Conservation (phyloP, 2,329 filamentous ascomycete genomes). For the Pseudocercospora musae region DNA sequence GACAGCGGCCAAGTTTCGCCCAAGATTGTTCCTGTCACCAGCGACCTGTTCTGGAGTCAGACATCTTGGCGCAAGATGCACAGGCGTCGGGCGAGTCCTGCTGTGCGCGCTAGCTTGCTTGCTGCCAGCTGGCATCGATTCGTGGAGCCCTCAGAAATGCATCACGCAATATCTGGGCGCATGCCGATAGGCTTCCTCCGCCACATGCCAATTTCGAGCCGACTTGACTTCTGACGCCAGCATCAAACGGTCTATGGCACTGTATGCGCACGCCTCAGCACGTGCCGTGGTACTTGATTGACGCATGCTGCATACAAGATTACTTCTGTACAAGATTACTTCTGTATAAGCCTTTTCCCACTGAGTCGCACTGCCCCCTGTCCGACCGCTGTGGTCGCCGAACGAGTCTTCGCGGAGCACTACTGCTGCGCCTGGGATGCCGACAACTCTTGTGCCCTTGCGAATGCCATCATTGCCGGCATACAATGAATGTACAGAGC, state of each 20-base stretch:
- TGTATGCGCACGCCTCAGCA: conserved; percentile 4
- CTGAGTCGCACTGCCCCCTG: background rate
- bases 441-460: background rate
- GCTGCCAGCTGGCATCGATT: conserved; percentile 1
- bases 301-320: background rate
- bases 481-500: background rate
- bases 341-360: background rate
- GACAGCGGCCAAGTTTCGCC: background rate
- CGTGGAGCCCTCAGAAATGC: conserved; percentile 1
- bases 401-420: background rate
- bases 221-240: background rate
- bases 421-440: background rate
- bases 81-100: background rate
- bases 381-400: background rate
- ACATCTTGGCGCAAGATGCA: background rate
- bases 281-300: conserved; percentile 10
- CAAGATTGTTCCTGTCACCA: background rate
- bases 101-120: background rate
- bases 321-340: background rate
- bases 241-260: conserved; percentile 8
- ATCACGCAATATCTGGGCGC: conserved; percentile 9
- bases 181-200: conserved; percentile 12
- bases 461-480: background rate
- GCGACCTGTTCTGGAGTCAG: background rate
- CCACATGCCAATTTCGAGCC: conserved; percentile 10